phyloP scores from a whole-genome alignment of 169 alveolate species.

The Plasmodium chabaudi region DNA sequence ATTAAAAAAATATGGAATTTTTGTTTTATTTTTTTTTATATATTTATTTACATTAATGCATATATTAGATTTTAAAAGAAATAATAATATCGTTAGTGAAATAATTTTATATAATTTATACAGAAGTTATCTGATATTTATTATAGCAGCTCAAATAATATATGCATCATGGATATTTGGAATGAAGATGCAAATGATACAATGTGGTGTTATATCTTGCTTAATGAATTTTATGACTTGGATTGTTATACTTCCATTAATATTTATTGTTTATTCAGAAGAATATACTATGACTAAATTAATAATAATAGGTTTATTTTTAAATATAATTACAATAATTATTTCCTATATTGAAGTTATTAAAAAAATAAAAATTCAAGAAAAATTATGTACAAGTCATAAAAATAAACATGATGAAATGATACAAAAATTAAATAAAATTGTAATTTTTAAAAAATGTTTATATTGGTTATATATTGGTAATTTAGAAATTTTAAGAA shows the following conservation, averaged over 20 bases:
- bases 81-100: slow-evolving; percentile 64
- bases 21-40: slow-evolving; percentile 24
- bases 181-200: slow-evolving; percentile 30
- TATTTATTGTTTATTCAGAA: slow-evolving; percentile 11
- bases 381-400: neutral
- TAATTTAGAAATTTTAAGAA: slow-evolving; percentile 49
- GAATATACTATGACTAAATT: slow-evolving; percentile 8
- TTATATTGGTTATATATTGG: slow-evolving; percentile 69
- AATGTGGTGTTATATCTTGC: slow-evolving; percentile 49
- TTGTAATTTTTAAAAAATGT: slow-evolving; percentile 52
- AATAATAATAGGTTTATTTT: slow-evolving; percentile 15
- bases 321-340: slow-evolving; percentile 18
- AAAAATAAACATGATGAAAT: neutral
- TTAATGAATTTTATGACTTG: slow-evolving; percentile 37
- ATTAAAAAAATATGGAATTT: slow-evolving; percentile 46
- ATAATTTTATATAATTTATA: slow-evolving; percentile 49
- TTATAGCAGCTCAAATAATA: slow-evolving; percentile 27
- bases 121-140: slow-evolving; percentile 56
- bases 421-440: neutral
- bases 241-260: slow-evolving; percentile 30
- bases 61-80: slow-evolving; percentile 50
- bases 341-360: slow-evolving; percentile 33
- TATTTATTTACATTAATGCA: slow-evolving; percentile 44
- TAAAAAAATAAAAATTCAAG: slow-evolving; percentile 4
- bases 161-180: slow-evolving; percentile 74